Conservation (phyloP, 768 basidiomycete genomes). For the Leccinum rimulosum region DNA sequence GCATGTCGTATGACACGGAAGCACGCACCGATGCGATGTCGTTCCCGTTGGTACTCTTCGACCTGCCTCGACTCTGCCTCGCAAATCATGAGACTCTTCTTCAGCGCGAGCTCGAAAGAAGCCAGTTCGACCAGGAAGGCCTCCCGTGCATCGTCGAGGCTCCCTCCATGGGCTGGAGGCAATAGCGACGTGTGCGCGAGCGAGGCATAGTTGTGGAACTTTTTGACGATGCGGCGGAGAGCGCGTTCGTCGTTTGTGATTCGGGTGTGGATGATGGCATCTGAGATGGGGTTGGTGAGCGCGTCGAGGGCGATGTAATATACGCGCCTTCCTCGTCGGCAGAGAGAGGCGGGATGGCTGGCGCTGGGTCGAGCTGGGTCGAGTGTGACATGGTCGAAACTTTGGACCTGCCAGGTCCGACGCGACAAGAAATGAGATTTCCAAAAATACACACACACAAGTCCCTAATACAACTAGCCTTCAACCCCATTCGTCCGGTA, state of each 20-base stretch:
- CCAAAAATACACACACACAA: not conserved
- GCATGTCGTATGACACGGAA: not conserved
- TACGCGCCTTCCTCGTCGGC: conserved; percentile 61
- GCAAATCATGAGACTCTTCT: conserved; percentile 80
- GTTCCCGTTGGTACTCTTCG: conserved; percentile 76
- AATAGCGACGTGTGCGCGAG: conserved; percentile 50
- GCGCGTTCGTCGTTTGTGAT: conserved; percentile 83
- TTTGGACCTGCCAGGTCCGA: not conserved
- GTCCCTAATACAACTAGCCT: not conserved
- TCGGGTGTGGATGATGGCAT: conserved; percentile 75
- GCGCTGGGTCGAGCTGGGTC: conserved; percentile 12
- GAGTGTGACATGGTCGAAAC: not conserved
- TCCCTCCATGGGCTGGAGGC: conserved; percentile 26
- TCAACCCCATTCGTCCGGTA: conserved; percentile 70
- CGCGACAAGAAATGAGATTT: not conserved
- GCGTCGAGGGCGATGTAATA: conserved; percentile 7
- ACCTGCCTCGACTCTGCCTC: conserved; percentile 86
- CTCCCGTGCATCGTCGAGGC: conserved; percentile 70
- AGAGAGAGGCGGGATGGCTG: conserved; percentile 45
- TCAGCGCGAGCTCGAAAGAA: conserved; percentile 69
- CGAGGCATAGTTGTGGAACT: conserved; percentile 71
- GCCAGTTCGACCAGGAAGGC: conserved; percentile 77
- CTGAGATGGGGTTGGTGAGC: conserved; percentile 36
- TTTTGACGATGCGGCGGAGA: conserved; percentile 74
- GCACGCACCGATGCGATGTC: conserved; percentile 64